Percentiles rank a stretch among this genome's conserved stretches.
Evolutionary conservation across 2,329 filamentous ascomycete genomes (phyloP).

Genomic region (Pseudogymnoascus sp.): DNA sequence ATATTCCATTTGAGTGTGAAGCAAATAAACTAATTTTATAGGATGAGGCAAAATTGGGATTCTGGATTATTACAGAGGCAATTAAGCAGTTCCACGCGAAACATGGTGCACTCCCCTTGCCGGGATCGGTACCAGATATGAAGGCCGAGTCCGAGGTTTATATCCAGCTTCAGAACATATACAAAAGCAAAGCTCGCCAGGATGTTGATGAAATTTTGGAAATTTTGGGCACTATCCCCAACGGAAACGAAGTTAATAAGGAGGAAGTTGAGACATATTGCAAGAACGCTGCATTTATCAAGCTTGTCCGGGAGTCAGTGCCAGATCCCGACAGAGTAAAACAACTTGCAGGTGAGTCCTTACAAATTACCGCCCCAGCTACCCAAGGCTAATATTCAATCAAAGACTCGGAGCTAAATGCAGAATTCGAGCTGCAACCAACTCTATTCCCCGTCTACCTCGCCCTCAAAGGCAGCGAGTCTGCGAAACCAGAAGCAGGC

Average conservation of each 20-base stretch:
- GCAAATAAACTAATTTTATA: constrained; percentile 13
- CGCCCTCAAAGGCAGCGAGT: constrained; percentile 50
- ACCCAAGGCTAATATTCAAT: constrained; percentile 13
- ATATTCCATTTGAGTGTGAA: not conserved
- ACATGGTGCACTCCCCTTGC: constrained; percentile 69
- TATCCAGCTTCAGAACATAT: constrained; percentile 83
- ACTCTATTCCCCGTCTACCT: constrained; percentile 66
- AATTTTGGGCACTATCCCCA: constrained; percentile 47
- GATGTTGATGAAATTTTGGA: constrained; percentile 70
- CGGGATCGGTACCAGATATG: constrained; percentile 91
- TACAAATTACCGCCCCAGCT: not conserved
- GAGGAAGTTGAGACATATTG: constrained; percentile 86
- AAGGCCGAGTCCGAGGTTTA: constrained; percentile 90
- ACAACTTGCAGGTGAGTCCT: constrained; percentile 4
- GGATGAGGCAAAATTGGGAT: constrained; percentile 51
- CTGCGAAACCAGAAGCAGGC: constrained; percentile 21
- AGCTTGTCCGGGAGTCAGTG: constrained; percentile 57
- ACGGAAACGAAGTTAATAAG: constrained; percentile 50
- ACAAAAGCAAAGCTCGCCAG: constrained; percentile 77
- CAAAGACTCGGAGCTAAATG: constrained; percentile 9
- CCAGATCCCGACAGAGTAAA: not conserved
- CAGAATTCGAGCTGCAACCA: constrained; percentile 36
- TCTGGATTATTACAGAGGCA: constrained; percentile 85
- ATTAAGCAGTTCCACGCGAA: constrained; percentile 69
- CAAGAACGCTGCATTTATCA: constrained; percentile 90